These are phyloP conservation scores for Syzygium malaccense DNA, from an alignment of 441 rosid species.

Conservation along the genomic window DNA sequence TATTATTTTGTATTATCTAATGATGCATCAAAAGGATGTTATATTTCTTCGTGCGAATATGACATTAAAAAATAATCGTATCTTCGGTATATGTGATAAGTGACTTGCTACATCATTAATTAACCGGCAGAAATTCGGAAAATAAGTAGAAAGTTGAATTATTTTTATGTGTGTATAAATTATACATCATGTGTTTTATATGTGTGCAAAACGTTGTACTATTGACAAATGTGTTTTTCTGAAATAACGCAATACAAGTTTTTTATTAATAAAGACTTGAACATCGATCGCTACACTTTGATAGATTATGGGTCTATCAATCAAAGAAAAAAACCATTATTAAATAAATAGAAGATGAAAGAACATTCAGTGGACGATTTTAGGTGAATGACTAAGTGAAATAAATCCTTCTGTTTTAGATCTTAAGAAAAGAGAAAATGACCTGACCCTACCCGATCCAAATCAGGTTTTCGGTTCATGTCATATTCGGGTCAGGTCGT, in stretches of 20 bases:
- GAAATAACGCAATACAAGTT: not conserved
- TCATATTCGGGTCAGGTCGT: no score
- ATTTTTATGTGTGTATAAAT: not conserved
- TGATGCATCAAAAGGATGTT: not conserved
- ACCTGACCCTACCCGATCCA: rapidly evolving
- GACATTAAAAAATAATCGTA: not conserved
- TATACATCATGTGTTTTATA: not conserved
- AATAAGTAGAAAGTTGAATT: not conserved
- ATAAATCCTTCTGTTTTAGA: not conserved
- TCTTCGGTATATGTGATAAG: not conserved
- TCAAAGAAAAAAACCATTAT: not conserved
- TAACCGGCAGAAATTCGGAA: rapidly evolving
- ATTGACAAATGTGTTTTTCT: not conserved
- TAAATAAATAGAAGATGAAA: not conserved
- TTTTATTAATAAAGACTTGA: not conserved
- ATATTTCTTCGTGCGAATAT: not conserved
- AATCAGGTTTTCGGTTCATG: no score
- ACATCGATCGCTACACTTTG: rapidly evolving
- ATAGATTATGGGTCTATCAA: not conserved
- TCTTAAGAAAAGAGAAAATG: no score
- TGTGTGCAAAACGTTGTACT: not conserved
- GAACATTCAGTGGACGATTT: rapidly evolving
- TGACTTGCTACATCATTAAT: not conserved
- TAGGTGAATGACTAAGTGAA: not conserved
- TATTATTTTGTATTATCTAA: not conserved